Conservation (phyloP, 176 grass and related monocot species). For the Eleusine indica region DNA sequence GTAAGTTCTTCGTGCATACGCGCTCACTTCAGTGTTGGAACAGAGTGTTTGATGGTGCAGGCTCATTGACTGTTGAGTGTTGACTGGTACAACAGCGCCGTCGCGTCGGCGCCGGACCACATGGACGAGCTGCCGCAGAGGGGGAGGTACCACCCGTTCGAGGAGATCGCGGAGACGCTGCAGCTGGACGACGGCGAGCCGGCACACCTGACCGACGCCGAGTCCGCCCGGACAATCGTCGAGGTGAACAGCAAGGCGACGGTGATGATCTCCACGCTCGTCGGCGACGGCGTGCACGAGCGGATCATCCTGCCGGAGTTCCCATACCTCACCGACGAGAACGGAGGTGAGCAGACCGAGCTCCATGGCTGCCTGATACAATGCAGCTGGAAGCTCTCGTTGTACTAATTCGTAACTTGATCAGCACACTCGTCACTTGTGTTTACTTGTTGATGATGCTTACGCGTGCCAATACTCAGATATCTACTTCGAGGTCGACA, state of each 20-base stretch:
- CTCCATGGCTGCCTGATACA: constrained; percentile 1
- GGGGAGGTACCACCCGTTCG: constrained; percentile 67
- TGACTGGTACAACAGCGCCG: constrained; percentile 13
- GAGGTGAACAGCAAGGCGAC: constrained; percentile 88
- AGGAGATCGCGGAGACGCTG: constrained; percentile 61
- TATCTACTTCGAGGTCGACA: constrained; percentile 96
- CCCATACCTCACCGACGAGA: constrained; percentile 88
- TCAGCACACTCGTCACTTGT: background rate
- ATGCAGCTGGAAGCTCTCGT: constrained; percentile 19
- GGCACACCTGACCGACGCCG: constrained; percentile 59
- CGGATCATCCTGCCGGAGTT: constrained; percentile 69
- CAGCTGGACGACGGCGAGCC: constrained; percentile 41
- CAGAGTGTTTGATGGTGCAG: background rate
- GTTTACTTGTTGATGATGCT: constrained; percentile 41
- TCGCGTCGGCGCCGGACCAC: constrained; percentile 42
- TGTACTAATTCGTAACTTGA: background rate
- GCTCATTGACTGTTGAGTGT: background rate
- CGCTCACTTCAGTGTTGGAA: background rate
- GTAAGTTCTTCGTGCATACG: background rate
- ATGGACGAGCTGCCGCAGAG: constrained; percentile 39
- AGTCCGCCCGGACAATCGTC: constrained; percentile 79
- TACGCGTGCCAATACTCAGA: constrained; percentile 58
- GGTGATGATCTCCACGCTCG: constrained; percentile 65
- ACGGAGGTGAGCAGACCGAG: constrained; percentile 62
- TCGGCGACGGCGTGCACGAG: constrained; percentile 58